Evolutionary conservation across 108 stramenopile genomes (phyloP), one percentile per base, ranked within the genome.

Genomic region (Thalassiosira profunda): DNA sequence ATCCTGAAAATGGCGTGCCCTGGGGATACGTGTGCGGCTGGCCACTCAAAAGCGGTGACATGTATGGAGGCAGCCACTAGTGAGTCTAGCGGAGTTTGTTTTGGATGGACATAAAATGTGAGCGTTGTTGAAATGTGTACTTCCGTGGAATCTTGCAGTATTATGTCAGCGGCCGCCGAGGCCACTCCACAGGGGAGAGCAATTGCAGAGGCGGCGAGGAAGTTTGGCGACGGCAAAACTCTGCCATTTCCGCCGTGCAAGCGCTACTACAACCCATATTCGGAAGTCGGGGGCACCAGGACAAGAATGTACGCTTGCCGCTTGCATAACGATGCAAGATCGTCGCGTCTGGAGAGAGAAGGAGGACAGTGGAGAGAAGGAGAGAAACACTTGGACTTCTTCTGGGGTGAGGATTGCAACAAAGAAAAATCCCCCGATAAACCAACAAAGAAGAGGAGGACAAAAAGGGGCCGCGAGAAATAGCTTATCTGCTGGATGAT

Each of bases 61-160:
- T 94, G 63, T 96, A 96, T 46, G 96, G 96, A 1, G 96, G 96
- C 3, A 74, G 82, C 7, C 86, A 92, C 24, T 96, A 96, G n/a
- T n/a, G n/a, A n/a, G n/a, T n/a, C n/a, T n/a, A n/a, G n/a, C n/a
- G n/a, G n/a, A n/a, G n/a, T n/a, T n/a, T n/a, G n/a, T n/a, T n/a
- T n/a, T n/a, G n/a, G n/a, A n/a, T n/a, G n/a, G n/a, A n/a, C n/a
- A n/a, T n/a, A n/a, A n/a, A n/a, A n/a, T n/a, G n/a, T n/a, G n/a
- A n/a, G n/a, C n/a, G n/a, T n/a, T n/a, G n/a, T n/a, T n/a, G n/a
- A n/a, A n/a, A n/a, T n/a, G n/a, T n/a, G n/a, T n/a, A n/a, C n/a
- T n/a, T n/a, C n/a, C n/a, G n/a, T n/a, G n/a, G n/a, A n/a, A n/a
- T n/a, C n/a, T n/a, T n/a, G n/a, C n/a, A n/a, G n/a, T 72, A 70